phyloP scores from a whole-genome alignment of 2,329 filamentous ascomycete species.

The Ambrosiella xylebori region DNA sequence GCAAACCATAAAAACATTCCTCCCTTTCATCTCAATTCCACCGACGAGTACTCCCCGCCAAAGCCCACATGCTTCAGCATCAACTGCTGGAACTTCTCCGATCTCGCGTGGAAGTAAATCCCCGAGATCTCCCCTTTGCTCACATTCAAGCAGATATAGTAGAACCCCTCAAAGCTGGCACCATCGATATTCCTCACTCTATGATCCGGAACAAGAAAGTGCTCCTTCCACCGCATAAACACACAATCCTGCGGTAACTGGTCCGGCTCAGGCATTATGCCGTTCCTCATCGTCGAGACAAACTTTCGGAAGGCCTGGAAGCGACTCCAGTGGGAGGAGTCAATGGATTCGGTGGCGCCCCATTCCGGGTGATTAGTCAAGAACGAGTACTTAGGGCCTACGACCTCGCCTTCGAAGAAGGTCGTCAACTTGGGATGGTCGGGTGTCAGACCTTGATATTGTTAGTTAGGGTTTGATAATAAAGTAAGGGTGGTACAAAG shows the following conservation, averaged over 20 bases:
- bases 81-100: conserved; percentile 94
- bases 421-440: conserved; percentile 96
- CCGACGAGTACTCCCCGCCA: conserved; percentile 62
- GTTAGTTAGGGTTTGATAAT: conserved; percentile 14
- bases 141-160: conserved; percentile 98
- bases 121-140: conserved; percentile 69
- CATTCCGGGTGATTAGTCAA: conserved; percentile 74
- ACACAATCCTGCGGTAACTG: conserved; percentile 69
- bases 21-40: conserved; percentile 49
- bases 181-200: conserved; percentile 78
- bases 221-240: conserved; percentile 99
- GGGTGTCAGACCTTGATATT: conserved; percentile 59
- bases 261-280: conserved; percentile 43
- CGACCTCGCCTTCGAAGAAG: conserved; percentile 96
- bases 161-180: conserved; percentile 95
- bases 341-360: conserved; percentile 83
- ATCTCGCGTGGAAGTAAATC: conserved; percentile 96
- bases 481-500: conserved; percentile 1
- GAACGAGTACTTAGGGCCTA: conserved; percentile 89
- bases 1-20: not conserved
- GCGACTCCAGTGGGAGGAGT: conserved; percentile 82
- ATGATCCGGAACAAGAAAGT: conserved; percentile 92
- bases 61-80: conserved; percentile 80
- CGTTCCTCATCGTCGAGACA: conserved; percentile 38
- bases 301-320: conserved; percentile 77